These are phyloP conservation scores for Penicillium manginii DNA, from an alignment of 495 filamentous ascomycete genomes.

Conservation along the genomic window DNA sequence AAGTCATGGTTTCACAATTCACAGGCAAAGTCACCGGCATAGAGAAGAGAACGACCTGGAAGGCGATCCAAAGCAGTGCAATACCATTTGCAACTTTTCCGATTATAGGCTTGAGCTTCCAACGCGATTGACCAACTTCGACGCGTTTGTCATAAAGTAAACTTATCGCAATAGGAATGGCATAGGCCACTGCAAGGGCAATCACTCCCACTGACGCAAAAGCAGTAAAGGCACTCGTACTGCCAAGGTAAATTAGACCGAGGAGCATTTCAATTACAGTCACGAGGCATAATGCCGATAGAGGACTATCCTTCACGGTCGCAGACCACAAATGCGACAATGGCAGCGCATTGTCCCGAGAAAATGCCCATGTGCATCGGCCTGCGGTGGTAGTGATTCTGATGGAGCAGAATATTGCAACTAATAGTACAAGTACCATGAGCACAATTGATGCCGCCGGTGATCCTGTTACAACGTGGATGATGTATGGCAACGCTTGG, in stretches of 20 bases:
- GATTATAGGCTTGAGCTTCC: not conserved
- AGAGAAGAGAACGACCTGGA: slow-evolving; percentile 1
- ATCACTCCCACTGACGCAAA: slow-evolving; percentile 2
- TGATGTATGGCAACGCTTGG: slow-evolving; percentile 5
- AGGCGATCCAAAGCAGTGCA: slow-evolving; percentile 1
- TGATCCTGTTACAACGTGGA: slow-evolving; percentile 4
- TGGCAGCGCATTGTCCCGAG: slow-evolving; percentile 3
- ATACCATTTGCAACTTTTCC: not conserved
- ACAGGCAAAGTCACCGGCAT: slow-evolving; percentile 5
- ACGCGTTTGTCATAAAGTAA: not conserved
- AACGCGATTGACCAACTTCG: not conserved
- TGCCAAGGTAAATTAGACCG: slow-evolving; percentile 3
- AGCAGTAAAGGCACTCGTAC: slow-evolving; percentile 4
- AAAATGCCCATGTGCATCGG: slow-evolving; percentile 6
- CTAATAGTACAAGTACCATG: slow-evolving; percentile 1
- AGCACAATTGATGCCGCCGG: slow-evolving; percentile 3
- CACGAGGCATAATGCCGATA: slow-evolving; percentile 3
- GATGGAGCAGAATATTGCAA: slow-evolving; percentile 4
- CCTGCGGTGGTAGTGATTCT: not conserved
- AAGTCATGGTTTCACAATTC: slow-evolving; percentile 1
- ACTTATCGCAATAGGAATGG: slow-evolving; percentile 6
- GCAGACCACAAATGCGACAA: slow-evolving; percentile 1
- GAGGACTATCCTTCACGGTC: slow-evolving; percentile 3
- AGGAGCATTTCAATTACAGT: slow-evolving; percentile 4
- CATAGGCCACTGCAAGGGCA: slow-evolving; percentile 1